Evolutionary conservation across 169 alveolate species (phyloP).

Genomic region (Plasmodium coatneyi): DNA sequence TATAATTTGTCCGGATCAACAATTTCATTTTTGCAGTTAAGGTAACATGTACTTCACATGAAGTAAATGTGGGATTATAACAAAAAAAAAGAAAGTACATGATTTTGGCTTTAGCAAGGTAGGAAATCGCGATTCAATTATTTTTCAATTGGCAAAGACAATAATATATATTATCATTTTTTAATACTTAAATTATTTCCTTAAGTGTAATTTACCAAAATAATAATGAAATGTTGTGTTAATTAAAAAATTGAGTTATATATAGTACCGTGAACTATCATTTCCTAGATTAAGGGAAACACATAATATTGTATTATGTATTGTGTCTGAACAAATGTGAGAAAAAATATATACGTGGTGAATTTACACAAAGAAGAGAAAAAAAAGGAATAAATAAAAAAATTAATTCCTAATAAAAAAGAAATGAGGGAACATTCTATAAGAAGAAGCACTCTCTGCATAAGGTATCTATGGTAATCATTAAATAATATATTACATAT

Average conservation of each 20-base stretch:
- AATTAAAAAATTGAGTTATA: background rate
- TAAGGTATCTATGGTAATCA: background rate
- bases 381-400: too few relatives aligned
- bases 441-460: background rate
- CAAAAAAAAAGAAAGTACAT: background rate
- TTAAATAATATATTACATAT: too few relatives aligned
- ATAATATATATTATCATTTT: background rate
- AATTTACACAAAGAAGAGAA: background rate
- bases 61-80: background rate
- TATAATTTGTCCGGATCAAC: background rate
- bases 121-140: background rate
- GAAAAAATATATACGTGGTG: background rate
- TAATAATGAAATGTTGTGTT: background rate
- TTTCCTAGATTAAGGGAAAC: background rate
- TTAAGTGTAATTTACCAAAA: background rate
- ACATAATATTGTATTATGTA: background rate
- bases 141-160: background rate
- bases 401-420: background rate
- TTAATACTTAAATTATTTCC: background rate
- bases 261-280: background rate
- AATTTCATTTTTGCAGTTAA: background rate
- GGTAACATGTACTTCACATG: background rate
- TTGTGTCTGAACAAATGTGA: background rate
- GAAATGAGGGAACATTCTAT: background rate
- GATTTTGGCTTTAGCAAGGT: background rate